Percentiles rank a stretch among this genome's conserved stretches.
Conservation (phyloP, 768 basidiomycete species). For the Phanerodontia chrysosporium region DNA sequence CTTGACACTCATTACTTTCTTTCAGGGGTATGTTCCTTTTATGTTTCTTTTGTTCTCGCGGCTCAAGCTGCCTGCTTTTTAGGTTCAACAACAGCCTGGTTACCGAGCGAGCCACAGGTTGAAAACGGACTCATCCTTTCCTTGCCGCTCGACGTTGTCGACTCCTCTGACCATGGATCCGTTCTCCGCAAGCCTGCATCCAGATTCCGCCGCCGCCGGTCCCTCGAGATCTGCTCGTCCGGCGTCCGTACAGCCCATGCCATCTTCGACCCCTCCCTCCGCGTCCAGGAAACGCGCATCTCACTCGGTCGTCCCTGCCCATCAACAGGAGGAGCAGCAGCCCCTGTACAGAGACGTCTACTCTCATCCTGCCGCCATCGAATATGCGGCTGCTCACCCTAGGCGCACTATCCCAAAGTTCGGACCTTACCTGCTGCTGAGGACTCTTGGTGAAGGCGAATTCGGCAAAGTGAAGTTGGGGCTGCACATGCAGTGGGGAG, state of each 20-base stretch:
- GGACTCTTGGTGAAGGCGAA: slow-evolving; percentile 97
- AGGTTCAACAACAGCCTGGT: slow-evolving; percentile 8
- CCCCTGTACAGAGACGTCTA: slow-evolving; percentile 69
- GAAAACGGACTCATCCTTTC: background rate
- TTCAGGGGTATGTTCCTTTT: background rate
- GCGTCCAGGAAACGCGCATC: slow-evolving; percentile 62
- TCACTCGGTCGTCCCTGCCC: slow-evolving; percentile 59
- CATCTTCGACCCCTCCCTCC: slow-evolving; percentile 31
- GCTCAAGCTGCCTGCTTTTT: background rate
- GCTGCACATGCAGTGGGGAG: slow-evolving; percentile 87
- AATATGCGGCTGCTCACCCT: slow-evolving; percentile 80
- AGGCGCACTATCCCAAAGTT: slow-evolving; percentile 88
- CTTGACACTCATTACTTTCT: background rate
- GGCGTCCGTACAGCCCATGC: slow-evolving; percentile 53
- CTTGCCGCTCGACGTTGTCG: background rate
- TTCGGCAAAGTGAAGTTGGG: slow-evolving; percentile 99
- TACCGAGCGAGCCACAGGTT: slow-evolving; percentile 8
- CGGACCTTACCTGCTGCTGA: slow-evolving; percentile 91
- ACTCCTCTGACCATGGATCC: slow-evolving; percentile 23
- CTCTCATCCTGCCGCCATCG: slow-evolving; percentile 78
- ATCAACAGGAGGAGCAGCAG: slow-evolving; percentile 41
- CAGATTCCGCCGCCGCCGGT: slow-evolving; percentile 39
- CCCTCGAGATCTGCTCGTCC: slow-evolving; percentile 49
- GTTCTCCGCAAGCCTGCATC: slow-evolving; percentile 33
- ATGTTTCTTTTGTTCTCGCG: background rate